Evolutionary conservation across 176 grass and related monocot genomes (phyloP), one percentile per base, ranked within the genome.

Genomic region (Bolboschoenus planiculmis): DNA sequence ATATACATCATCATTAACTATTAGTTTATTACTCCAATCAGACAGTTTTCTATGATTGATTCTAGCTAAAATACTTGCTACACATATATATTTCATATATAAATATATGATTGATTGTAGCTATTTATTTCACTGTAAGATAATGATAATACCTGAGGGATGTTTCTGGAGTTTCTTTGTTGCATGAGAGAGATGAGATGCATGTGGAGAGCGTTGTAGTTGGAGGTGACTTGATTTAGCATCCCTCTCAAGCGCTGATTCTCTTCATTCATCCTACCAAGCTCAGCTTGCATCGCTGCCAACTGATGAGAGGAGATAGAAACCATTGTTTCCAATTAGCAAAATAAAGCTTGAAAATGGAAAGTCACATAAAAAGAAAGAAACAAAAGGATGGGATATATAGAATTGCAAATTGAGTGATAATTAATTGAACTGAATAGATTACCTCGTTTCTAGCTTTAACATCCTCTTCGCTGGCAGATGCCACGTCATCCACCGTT

Each of bases 201-300:
- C 90, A 86, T 94, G 83, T 94, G 92, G 2, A 97, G 95, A 48
- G 87, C 84, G 43, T 90, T 90, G 90, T 97, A 97, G 85, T 91
- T 94, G 78, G 1, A 56, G 51, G 84, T 93, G 82, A 94, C 92
- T 66, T 97, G 95, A 65, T 58, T 70, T 20, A 97, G 86, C 87
- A 93, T 91, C 67, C 59, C 92, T 31, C 78, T 88, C 60, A 97
- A 86, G 20, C 89, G 84, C 74, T 97, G 92, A 86, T 97, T 97
- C 90, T 97, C 95, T 61, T 97, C 90, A 43, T 91, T 94, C 92
- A 97, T 90, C 31, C 92, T 89, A 1, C 48, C 66, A 10, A 97
- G 74, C 84, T 97, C 92, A 33, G 87, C 85, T 84, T 92, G 85
- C 92, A 94, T 85, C 64, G 39, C 81, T 3, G 85, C 83, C 0